Conservation (phyloP, 2,329 filamentous ascomycete species). For the Phialophora macrospora region DNA sequence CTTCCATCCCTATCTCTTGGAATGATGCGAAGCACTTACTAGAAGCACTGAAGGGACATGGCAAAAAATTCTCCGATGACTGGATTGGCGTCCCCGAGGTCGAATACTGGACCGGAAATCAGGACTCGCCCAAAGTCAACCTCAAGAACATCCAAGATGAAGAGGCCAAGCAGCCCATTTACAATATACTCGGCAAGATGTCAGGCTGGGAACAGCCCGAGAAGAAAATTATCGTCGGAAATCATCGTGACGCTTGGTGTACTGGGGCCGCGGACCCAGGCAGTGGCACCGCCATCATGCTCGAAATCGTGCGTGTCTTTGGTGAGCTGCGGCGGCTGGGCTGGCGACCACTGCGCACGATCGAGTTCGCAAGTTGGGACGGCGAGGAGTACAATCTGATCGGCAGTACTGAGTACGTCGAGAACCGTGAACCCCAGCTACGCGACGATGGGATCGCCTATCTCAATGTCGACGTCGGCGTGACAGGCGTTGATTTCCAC, state of each 20-base stretch:
- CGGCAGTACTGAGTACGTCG: slow-evolving; percentile 93
- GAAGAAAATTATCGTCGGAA: slow-evolving; percentile 87
- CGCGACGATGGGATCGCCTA: slow-evolving; percentile 81
- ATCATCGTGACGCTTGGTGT: slow-evolving; percentile 90
- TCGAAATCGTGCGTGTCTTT: slow-evolving; percentile 85
- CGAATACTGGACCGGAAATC: slow-evolving; percentile 78
- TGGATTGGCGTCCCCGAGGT: slow-evolving; percentile 81
- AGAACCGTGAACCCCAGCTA: slow-evolving; percentile 75
- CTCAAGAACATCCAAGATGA: slow-evolving; percentile 89
- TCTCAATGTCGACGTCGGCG: slow-evolving; percentile 84
- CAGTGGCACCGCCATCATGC: slow-evolving; percentile 85
- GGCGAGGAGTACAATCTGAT: slow-evolving; percentile 90
- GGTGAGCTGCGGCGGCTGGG: slow-evolving; percentile 75
- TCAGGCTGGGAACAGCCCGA: slow-evolving; percentile 79
- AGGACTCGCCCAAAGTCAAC: slow-evolving; percentile 74
- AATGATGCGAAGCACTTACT: slow-evolving; percentile 82
- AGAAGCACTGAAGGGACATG: slow-evolving; percentile 74
- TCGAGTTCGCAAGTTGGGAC: slow-evolving; percentile 97
- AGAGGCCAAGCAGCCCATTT: slow-evolving; percentile 78
- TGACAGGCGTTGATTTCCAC: slow-evolving; percentile 74
- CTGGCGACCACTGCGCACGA: slow-evolving; percentile 91
- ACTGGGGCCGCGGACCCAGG: slow-evolving; percentile 86
- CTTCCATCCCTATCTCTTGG: slow-evolving; percentile 88
- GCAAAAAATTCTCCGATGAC: slow-evolving; percentile 67
- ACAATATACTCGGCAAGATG: slow-evolving; percentile 87